Base-by-base conservation (phyloP, 2,329 filamentous ascomycete species). In the Emericellopsis atlantica region DNA sequence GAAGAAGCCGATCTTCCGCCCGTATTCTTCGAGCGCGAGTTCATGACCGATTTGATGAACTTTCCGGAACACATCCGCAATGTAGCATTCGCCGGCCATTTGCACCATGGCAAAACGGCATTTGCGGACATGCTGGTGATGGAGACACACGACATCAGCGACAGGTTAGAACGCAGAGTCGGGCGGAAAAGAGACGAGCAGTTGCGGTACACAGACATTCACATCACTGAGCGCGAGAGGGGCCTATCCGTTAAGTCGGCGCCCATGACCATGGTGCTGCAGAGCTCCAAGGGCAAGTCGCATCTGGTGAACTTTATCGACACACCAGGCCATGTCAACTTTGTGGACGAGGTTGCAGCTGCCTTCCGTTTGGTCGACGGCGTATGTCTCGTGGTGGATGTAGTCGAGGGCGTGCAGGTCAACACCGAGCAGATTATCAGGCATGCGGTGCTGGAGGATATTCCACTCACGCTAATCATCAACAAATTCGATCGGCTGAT, bases 401-500 rank as follows among this genome's bases (percentile, higher is more conserved):
- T 95, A 18, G 86, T 98, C 2, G 92, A 98, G 60, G 92, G 92
- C n/a, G 89, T 98, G n/a, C 92, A 96, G 64, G 76, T 92, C 52
- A 95, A 95, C 59, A 94, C 92, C 0, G 90, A 98, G 63, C 85
- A 95, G 58, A 89, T 95, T 52, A 95, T 98, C 65, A 94, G 87
- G 64, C 87, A 98, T 60, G 89, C 89, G 3, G 83, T 95, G 4
- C 70, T 95, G 23, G 86, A 95, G 57, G 85, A 88, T 51, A 70
- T 96, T 5, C 90, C 92, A 1, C 65, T 98, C 50, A 92, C 87
- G 1, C 67, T 98, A 45, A 79, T 98, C 42, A 74, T 98, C 63
- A 98, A 96, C 72, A 98, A 98, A 67, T 83, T 98, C 79, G 92
- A 98, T 53, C 80, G 92, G 21, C 66, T 98, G 45, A 95, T 98